phyloP scores from a whole-genome alignment of 225 moss, liverwort and hornwort species.

The Neckera pumila region DNA sequence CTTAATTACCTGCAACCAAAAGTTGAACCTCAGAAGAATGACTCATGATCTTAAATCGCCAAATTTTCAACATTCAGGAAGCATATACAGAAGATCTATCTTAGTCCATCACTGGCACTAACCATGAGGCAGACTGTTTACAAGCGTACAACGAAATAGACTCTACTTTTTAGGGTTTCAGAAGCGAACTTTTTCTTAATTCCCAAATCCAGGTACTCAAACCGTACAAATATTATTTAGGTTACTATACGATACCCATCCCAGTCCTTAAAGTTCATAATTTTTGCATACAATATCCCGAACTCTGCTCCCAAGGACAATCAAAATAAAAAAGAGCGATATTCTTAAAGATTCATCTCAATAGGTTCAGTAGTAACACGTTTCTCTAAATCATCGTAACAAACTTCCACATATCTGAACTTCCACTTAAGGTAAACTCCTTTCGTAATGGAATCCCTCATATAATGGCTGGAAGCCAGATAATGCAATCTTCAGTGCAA shows the following conservation, averaged over 20 bases:
- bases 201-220: not conserved
- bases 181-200: not conserved
- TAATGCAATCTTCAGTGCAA: too few relatives aligned
- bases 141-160: not conserved
- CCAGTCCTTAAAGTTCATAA: not conserved
- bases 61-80: not conserved
- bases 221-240: not conserved
- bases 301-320: not conserved
- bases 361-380: not conserved
- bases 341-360: not conserved
- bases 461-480: not conserved
- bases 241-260: not conserved
- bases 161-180: not conserved
- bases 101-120: not conserved
- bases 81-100: not conserved
- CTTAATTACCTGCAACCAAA: conserved; percentile 49
- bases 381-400: not conserved
- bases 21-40: not conserved
- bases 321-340: not conserved
- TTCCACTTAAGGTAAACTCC: too few relatives aligned
- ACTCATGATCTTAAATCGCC: not conserved
- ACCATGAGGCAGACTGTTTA: not conserved
- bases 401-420: not conserved
- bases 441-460: not conserved
- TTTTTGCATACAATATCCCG: not conserved